Conservation (phyloP, 2,329 filamentous ascomycete genomes). For the Exophiala phaeomuriformis region DNA sequence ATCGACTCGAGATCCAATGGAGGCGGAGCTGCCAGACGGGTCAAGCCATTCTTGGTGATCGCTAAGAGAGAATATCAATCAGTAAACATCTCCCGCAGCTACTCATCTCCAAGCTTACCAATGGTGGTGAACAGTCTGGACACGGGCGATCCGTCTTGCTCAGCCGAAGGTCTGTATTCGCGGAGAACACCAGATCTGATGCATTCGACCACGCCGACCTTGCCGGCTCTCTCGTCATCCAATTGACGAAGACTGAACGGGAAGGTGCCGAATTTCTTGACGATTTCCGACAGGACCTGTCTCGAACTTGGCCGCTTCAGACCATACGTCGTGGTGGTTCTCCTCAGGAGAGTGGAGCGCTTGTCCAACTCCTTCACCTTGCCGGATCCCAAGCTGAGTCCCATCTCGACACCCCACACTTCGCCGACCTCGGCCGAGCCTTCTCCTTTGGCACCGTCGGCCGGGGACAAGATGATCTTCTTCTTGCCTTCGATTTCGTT, state of each 20-base stretch:
- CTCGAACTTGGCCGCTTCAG: slow-evolving; percentile 91
- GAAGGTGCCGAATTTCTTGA: slow-evolving; percentile 96
- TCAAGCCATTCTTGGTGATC: slow-evolving; percentile 95
- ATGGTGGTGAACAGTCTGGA: slow-evolving; percentile 83
- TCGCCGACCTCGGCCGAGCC: slow-evolving; percentile 82
- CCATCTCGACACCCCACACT: slow-evolving; percentile 96
- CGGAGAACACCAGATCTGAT: slow-evolving; percentile 87
- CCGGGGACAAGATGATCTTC: slow-evolving; percentile 83
- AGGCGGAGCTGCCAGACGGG: slow-evolving; percentile 71
- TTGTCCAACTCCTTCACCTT: slow-evolving; percentile 91
- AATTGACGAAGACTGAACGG: slow-evolving; percentile 96
- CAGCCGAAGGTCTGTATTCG: slow-evolving; percentile 91
- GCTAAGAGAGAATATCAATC: slow-evolving; percentile 45
- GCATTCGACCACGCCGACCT: slow-evolving; percentile 95
- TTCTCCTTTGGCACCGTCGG: slow-evolving; percentile 83
- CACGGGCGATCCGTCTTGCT: slow-evolving; percentile 81
- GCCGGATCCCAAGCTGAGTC: slow-evolving; percentile 79
- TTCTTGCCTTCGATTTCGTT: slow-evolving; percentile 98
- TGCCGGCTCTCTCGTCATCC: slow-evolving; percentile 88
- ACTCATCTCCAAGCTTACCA: slow-evolving; percentile 54
- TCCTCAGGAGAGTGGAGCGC: slow-evolving; percentile 84
- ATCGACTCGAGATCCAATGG: slow-evolving; percentile 70
- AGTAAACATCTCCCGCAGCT: background rate
- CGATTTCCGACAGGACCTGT: slow-evolving; percentile 85
- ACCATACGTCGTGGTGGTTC: slow-evolving; percentile 82